phyloP scores from a whole-genome alignment of 108 stramenopile genomes.

The Seminavis robusta region DNA sequence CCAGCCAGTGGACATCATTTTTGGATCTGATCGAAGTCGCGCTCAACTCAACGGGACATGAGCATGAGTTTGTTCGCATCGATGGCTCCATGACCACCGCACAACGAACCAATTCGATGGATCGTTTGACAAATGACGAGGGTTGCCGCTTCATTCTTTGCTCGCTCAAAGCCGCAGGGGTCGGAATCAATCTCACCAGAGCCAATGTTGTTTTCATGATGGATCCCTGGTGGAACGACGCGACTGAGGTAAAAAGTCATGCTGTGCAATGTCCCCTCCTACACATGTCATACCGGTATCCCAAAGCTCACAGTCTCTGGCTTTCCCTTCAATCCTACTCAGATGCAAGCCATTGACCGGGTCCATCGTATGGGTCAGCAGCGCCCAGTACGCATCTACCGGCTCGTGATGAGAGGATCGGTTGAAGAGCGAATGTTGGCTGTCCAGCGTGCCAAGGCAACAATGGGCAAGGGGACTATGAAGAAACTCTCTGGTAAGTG shows the following conservation, averaged over 20 bases:
- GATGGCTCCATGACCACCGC: constrained; percentile 37
- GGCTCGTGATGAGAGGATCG: constrained; percentile 41
- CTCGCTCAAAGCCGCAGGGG: constrained; percentile 32
- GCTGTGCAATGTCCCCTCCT: too few species aligned
- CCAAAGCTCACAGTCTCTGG: not conserved
- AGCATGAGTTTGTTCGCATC: constrained; percentile 46
- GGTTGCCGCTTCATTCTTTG: constrained; percentile 44
- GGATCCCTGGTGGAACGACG: constrained; percentile 57
- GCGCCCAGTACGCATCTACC: constrained; percentile 28
- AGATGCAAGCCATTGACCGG: constrained; percentile 59
- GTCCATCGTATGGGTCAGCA: constrained; percentile 49
- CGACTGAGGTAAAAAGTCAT: too few species aligned
- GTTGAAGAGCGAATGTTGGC: constrained; percentile 47
- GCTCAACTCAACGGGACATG: constrained; percentile 31
- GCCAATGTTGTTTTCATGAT: constrained; percentile 60
- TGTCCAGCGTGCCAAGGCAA: constrained; percentile 36
- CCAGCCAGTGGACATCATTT: constrained; percentile 61
- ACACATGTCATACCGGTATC: not conserved
- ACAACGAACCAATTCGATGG: constrained; percentile 27
- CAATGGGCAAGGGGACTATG: constrained; percentile 41
- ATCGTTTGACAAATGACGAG: not conserved
- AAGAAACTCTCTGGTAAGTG: constrained; percentile 39
- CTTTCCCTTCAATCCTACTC: not conserved
- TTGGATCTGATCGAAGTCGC: constrained; percentile 52
- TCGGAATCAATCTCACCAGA: constrained; percentile 69